phyloP scores from a whole-genome alignment of 345 rosid species.

The Boechera retrofracta region DNA sequence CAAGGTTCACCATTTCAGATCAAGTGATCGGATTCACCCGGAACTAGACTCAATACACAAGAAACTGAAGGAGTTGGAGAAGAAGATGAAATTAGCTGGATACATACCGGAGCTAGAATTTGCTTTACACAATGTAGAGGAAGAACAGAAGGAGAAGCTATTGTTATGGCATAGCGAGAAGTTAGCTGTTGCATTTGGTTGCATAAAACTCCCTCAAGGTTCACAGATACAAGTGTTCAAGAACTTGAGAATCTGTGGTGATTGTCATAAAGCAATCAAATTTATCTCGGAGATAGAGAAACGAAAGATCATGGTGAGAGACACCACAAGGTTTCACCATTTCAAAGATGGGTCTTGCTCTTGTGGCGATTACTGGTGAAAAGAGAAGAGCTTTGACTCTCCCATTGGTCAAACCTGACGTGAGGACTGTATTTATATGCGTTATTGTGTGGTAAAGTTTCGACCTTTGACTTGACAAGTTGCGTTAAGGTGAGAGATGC shows the following conservation, averaged over 20 bases:
- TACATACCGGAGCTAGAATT: conserved; percentile 79
- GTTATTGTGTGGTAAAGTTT: conserved; percentile 20
- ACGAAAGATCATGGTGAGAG: conserved; percentile 76
- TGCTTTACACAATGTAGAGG: conserved; percentile 74
- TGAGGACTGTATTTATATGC: conserved; percentile 27
- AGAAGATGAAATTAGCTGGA: conserved; percentile 79
- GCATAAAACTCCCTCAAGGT: conserved; percentile 57
- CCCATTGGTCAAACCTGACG: conserved; percentile 33
- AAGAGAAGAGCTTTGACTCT: conserved; percentile 34
- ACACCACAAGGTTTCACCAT: conserved; percentile 81
- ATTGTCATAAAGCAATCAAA: conserved; percentile 75
- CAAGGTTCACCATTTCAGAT: conserved; percentile 63
- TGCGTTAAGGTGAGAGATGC: conserved; percentile 55
- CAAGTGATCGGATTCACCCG: conserved; percentile 64
- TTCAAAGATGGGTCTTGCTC: conserved; percentile 82
- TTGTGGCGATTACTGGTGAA: conserved; percentile 85
- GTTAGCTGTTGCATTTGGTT: conserved; percentile 79
- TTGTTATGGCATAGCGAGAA: conserved; percentile 84
- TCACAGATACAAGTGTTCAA: conserved; percentile 71
- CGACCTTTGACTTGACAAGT: conserved; percentile 35
- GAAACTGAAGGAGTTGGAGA: conserved; percentile 64
- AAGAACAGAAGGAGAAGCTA: conserved; percentile 70
- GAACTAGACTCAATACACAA: conserved; percentile 61
- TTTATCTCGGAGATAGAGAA: conserved; percentile 69
- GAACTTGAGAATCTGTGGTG: conserved; percentile 87